Evolutionary conservation across 345 rosid species (phyloP), one percentile per base, ranked within the genome.

Genomic region (Balakata baccata): DNA sequence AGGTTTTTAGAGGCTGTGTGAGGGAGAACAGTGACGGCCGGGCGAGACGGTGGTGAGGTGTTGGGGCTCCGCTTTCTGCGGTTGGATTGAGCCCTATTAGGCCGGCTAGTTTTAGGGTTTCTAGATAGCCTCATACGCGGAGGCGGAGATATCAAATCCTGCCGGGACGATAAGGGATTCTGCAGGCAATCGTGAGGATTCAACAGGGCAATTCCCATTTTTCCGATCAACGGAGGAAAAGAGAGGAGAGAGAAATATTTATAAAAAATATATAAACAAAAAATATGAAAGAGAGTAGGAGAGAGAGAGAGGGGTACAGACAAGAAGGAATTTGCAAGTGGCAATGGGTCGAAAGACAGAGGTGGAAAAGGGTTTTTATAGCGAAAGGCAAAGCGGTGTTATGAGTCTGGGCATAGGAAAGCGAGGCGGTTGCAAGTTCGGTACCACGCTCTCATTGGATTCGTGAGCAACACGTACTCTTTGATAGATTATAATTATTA

Each of bases 201-300:
- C 0, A 87, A 81, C 78, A 92, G 84, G 1, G 89, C 97, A 3
- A 85, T 90, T 9, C 85, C 91, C 98, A 94, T 94, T 74, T 68
- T 50, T 70, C 13, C 14, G 37, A 22, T 23, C 25, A 18, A 50
- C 11, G 13, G 11, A 50, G 4, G 53, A 9, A 10, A 3, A n/a
- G 62, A 25, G 38, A 66, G 12, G 41, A 23, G 5, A 14, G 18
- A 1, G 4, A 37, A 17, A 37, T 53, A 1, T 39, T 1, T 20
- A 41, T 20, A 56, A 16, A 16, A 18, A 57, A 47, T 5, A 23
- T 12, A 18, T 1, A n/a, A 38, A 18, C 3, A 52, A 34, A 25
- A 0, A 2, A n/a, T n/a, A n/a, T n/a, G n/a, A n/a, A n/a, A n/a
- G n/a, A n/a, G n/a, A n/a, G n/a, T 64, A 17, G 7, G 46, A 41